These are phyloP conservation scores for Metschnikowia gelsemii DNA, from an alignment of 805 yeast species.

Conservation along the genomic window DNA sequence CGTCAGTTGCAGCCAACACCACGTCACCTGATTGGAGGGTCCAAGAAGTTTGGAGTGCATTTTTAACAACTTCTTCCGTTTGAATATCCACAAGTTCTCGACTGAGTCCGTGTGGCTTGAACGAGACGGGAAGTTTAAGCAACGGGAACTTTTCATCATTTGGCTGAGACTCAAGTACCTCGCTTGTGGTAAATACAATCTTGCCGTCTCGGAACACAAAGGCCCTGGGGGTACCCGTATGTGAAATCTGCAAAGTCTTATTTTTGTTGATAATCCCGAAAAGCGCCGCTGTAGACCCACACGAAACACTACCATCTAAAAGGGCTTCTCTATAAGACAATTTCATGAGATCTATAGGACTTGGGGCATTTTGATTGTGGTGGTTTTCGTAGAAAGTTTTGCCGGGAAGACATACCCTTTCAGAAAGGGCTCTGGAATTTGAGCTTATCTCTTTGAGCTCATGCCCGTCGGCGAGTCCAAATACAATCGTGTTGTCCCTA, in stretches of 20 bases:
- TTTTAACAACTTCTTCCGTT: neutral
- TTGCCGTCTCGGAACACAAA: neutral
- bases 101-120: neutral
- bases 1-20: constrained; percentile 5
- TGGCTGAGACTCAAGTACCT: too few relatives aligned
- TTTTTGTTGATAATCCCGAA: neutral
- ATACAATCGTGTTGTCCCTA: neutral
- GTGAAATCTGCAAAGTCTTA: neutral
- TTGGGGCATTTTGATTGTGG: neutral
- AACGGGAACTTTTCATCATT: neutral
- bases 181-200: neutral
- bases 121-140: neutral
- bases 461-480: constrained; percentile 1
- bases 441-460: neutral
- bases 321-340: neutral
- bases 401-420: neutral
- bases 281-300: constrained; percentile 1
- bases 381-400: neutral
- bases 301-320: neutral
- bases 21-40: constrained; percentile 2
- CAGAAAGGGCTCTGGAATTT: neutral
- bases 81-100: neutral
- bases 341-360: constrained; percentile 1
- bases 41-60: neutral
- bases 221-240: constrained; percentile 5